phyloP scores from a whole-genome alignment of 768 basidiomycete genomes.

The Boletus sp. region DNA sequence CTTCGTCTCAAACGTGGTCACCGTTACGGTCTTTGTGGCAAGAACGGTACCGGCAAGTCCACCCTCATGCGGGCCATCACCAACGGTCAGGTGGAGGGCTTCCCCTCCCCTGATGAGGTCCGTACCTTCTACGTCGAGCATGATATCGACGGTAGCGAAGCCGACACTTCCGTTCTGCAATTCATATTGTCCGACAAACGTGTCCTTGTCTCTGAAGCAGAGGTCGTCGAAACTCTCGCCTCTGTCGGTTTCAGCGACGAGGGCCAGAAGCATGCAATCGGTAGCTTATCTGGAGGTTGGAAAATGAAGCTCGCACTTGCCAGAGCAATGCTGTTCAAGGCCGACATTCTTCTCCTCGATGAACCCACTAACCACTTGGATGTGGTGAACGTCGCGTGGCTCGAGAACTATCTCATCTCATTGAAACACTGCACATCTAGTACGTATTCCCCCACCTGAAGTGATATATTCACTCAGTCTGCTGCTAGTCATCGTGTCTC shows the following conservation, averaged over 20 bases:
- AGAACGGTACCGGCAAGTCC: conserved; percentile 98
- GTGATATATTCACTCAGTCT: conserved; percentile 8
- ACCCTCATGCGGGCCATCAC: conserved; percentile 92
- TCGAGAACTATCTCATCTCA: conserved; percentile 87
- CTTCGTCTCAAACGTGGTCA: conserved; percentile 98
- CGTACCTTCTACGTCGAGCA: conserved; percentile 99
- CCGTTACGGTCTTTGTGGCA: conserved; percentile 97
- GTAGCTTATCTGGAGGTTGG: conserved; percentile 96
- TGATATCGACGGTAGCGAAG: conserved; percentile 96
- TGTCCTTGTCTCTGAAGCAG: conserved; percentile 64
- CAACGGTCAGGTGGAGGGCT: conserved; percentile 96
- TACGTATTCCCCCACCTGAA: conserved; percentile 36
- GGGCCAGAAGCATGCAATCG: conserved; percentile 83
- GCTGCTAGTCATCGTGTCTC: conserved; percentile 84
- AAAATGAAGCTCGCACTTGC: conserved; percentile 99
- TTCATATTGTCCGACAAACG: conserved; percentile 88
- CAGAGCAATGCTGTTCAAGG: conserved; percentile 96
- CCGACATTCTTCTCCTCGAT: conserved; percentile 93
- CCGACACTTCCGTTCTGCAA: conserved; percentile 82
- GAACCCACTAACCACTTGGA: conserved; percentile 98
- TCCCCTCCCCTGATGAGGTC: conserved; percentile 95
- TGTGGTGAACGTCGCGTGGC: conserved; percentile 96
- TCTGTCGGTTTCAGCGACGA: conserved; percentile 91
- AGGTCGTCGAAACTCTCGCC: conserved; percentile 76
- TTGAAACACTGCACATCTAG: conserved; percentile 92